These are phyloP conservation scores for Tuber indicum DNA, from an alignment of 495 filamentous ascomycete species.

Conservation along the genomic window DNA sequence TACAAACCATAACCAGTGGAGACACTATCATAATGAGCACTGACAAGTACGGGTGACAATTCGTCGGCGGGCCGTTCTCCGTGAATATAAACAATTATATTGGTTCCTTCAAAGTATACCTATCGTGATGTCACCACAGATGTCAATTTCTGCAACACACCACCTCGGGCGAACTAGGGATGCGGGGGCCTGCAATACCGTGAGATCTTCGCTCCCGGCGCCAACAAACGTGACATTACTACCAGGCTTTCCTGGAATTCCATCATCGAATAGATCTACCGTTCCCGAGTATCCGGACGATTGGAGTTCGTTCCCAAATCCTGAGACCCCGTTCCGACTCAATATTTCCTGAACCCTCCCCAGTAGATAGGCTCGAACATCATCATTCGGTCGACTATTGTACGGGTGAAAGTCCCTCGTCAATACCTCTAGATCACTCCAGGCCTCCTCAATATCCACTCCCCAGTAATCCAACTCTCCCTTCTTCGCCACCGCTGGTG, in stretches of 20 bases:
- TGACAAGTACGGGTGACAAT: constrained; percentile 60
- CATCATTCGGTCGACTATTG: constrained; percentile 76
- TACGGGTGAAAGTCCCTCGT: constrained; percentile 75
- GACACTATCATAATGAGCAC: constrained; percentile 93
- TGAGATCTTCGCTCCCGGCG: constrained; percentile 36
- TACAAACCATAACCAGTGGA: constrained; percentile 61
- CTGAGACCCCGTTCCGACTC: constrained; percentile 49
- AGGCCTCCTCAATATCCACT: constrained; percentile 74
- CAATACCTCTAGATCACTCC: constrained; percentile 71
- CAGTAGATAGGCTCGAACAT: constrained; percentile 70
- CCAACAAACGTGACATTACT: constrained; percentile 66
- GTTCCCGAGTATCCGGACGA: constrained; percentile 28
- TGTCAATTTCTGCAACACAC: not conserved
- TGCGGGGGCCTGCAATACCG: constrained; percentile 11
- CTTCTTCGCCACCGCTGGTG: constrained; percentile 49
- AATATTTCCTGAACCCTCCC: constrained; percentile 62
- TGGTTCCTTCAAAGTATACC: constrained; percentile 86
- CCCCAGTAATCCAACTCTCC: constrained; percentile 52
- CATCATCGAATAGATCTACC: constrained; percentile 70
- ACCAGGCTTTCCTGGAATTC: constrained; percentile 38
- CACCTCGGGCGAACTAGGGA: too few species aligned
- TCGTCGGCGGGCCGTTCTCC: constrained; percentile 68
- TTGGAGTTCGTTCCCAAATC: constrained; percentile 19
- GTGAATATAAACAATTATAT: constrained; percentile 84
- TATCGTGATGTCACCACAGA: constrained; percentile 44